A percentile compares a stretch with the other conserved stretches of the same genome.
Evolutionary conservation across 2,329 filamentous ascomycete genomes (phyloP).

Genomic region (Bipolaris gigantea): DNA sequence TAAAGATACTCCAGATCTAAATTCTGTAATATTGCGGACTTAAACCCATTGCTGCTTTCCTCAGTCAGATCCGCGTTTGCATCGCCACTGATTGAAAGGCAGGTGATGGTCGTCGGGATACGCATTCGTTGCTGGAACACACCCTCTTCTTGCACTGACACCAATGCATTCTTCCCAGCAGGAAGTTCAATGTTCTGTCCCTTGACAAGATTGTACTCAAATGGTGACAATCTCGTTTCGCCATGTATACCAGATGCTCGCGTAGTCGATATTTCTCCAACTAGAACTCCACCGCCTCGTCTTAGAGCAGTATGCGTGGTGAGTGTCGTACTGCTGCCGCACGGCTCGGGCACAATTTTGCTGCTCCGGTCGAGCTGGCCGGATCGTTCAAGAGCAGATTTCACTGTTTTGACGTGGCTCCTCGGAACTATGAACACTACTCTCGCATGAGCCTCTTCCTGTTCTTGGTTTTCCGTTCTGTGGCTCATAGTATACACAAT

Average conservation of each 20-base stretch:
- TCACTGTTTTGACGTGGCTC: constrained; percentile 44
- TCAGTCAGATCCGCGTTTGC: background rate
- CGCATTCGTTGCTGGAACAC: constrained; percentile 17
- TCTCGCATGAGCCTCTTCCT: background rate
- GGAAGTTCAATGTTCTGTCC: background rate
- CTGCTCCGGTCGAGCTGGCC: constrained; percentile 30
- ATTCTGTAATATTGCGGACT: constrained; percentile 7
- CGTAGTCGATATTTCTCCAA: background rate
- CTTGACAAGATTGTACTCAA: constrained; percentile 1
- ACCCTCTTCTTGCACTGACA: background rate
- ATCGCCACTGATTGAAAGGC: background rate
- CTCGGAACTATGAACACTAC: constrained; percentile 35
- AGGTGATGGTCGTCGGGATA: constrained; percentile 23
- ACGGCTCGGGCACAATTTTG: constrained; percentile 32
- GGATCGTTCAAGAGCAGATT: constrained; percentile 40
- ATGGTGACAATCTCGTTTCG: background rate
- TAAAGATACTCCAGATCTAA: constrained; percentile 15
- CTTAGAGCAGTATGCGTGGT: background rate
- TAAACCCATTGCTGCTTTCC: background rate
- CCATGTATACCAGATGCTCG: background rate
- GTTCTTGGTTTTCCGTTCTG: background rate
- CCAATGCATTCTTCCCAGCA: background rate
- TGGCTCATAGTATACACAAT: background rate
- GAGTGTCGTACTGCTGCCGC: background rate
- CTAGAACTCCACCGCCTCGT: background rate